A percentile compares a stretch with the other conserved stretches of the same genome.
phyloP scores from a whole-genome alignment of 2,329 filamentous ascomycete genomes.

The Sclerotinia trifoliorum region DNA sequence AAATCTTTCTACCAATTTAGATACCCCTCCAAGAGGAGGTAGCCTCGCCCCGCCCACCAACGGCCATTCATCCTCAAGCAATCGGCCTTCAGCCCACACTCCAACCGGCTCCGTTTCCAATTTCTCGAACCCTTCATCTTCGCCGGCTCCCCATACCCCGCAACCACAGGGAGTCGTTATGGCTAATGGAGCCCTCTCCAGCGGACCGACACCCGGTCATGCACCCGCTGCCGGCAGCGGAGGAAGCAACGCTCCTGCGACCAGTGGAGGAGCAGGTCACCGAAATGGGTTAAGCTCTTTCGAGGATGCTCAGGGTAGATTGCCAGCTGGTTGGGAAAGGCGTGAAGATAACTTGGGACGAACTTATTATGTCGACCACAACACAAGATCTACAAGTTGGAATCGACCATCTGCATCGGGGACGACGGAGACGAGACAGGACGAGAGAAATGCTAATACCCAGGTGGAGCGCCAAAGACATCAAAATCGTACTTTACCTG shows the following conservation, averaged over 20 bases:
- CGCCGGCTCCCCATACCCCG: slow-evolving; percentile 43
- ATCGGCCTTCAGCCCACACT: slow-evolving; percentile 38
- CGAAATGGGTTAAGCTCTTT: slow-evolving; percentile 77
- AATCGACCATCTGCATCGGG: slow-evolving; percentile 79
- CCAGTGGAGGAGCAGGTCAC: slow-evolving; percentile 30
- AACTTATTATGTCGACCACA: slow-evolving; percentile 98
- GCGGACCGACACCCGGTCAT: slow-evolving; percentile 39
- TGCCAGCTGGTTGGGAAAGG: slow-evolving; percentile 93
- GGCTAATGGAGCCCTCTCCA: slow-evolving; percentile 37
- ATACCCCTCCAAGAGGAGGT: slow-evolving; percentile 61
- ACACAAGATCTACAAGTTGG: slow-evolving; percentile 96
- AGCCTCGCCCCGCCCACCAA: slow-evolving; percentile 37
- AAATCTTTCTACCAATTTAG: slow-evolving; percentile 89
- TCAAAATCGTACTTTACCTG: slow-evolving; percentile 91
- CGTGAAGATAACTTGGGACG: slow-evolving; percentile 91
- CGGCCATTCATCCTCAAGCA: slow-evolving; percentile 33
- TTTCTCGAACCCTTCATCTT: slow-evolving; percentile 30
- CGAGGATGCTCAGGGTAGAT: slow-evolving; percentile 88
- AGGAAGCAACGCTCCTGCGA: slow-evolving; percentile 31
- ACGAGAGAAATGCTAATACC: slow-evolving; percentile 83
- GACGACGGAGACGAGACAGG: slow-evolving; percentile 73
- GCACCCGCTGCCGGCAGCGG: slow-evolving; percentile 40
- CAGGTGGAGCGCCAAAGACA: slow-evolving; percentile 91
- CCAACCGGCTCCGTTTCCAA: slow-evolving; percentile 37
- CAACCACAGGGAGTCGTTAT: slow-evolving; percentile 34